Conservation (phyloP, 116 monocot genomes). For the Posidonia oceanica region DNA sequence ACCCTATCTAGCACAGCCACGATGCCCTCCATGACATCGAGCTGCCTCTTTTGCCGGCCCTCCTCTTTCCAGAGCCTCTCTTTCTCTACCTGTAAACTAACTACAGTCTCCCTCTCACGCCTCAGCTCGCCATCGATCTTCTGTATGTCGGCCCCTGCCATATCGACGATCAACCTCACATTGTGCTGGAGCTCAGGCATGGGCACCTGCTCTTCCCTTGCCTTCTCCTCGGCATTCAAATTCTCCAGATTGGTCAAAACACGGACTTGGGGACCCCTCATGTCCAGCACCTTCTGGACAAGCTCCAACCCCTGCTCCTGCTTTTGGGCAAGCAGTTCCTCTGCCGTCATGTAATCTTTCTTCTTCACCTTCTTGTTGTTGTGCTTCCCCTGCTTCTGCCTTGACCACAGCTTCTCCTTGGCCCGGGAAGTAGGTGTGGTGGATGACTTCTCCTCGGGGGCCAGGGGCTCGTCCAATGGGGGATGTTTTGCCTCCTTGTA, state of each 20-base stretch:
- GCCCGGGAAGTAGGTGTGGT: background rate
- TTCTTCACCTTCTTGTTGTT: constrained; percentile 34
- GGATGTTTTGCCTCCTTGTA: constrained; percentile 70
- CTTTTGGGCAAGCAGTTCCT: constrained; percentile 70
- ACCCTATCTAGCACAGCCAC: constrained; percentile 29
- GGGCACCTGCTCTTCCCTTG: constrained; percentile 64
- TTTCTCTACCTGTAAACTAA: constrained; percentile 63
- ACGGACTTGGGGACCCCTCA: constrained; percentile 79
- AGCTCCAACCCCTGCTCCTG: constrained; percentile 64
- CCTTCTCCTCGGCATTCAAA: constrained; percentile 79
- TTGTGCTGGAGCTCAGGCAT: constrained; percentile 96
- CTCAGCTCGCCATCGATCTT: constrained; percentile 63
- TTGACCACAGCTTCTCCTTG: constrained; percentile 71
- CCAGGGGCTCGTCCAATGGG: constrained; percentile 22
- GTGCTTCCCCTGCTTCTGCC: constrained; percentile 40
- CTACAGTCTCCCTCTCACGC: constrained; percentile 73
- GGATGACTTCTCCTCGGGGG: constrained; percentile 15
- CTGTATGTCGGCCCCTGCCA: constrained; percentile 70
- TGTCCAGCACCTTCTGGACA: constrained; percentile 85
- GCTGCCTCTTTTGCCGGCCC: constrained; percentile 50
- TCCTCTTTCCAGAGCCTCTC: constrained; percentile 55
- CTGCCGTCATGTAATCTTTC: constrained; percentile 53
- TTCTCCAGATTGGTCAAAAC: constrained; percentile 66
- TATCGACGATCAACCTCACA: constrained; percentile 67
- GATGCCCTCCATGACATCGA: constrained; percentile 65